Evolutionary conservation across 1,284 basidiomycete species (phyloP).

Genomic region (Waitea zeae): DNA sequence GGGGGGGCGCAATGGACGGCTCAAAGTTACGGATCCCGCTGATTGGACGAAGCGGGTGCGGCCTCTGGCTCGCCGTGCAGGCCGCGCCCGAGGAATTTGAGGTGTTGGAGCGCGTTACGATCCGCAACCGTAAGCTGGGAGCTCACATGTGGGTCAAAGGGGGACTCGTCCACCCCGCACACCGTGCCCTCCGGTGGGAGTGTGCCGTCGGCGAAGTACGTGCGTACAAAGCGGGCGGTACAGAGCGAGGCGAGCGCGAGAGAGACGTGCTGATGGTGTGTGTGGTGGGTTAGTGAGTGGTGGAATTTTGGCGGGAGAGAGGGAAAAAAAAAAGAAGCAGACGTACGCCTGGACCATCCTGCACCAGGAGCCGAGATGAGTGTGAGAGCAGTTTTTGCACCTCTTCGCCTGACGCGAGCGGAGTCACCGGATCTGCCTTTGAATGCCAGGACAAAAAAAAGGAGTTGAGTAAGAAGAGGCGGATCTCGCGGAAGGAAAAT

Average conservation of each 20-base stretch:
- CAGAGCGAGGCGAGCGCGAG: slow-evolving; percentile 11
- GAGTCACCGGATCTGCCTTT: slow-evolving; percentile 15
- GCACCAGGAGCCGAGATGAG: slow-evolving; percentile 11
- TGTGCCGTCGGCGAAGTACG: slow-evolving; percentile 13
- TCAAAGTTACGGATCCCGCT: too few relatives aligned
- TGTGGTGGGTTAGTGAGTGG: too few relatives aligned
- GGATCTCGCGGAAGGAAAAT: too few relatives aligned
- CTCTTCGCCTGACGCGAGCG: slow-evolving; percentile 10
- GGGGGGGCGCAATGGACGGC: too few relatives aligned
- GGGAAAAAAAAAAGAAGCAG: neutral
- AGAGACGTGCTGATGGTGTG: slow-evolving; percentile 9
- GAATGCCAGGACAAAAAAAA: too few relatives aligned
- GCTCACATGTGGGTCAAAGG: too few relatives aligned
- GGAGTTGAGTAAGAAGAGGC: too few relatives aligned
- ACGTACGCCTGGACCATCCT: slow-evolving; percentile 13
- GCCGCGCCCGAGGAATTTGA: too few relatives aligned
- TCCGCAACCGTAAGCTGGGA: too few relatives aligned
- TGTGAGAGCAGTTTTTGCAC: slow-evolving; percentile 10
- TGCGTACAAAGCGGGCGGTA: slow-evolving; percentile 7
- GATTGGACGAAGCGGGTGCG: too few relatives aligned
- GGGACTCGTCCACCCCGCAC: slow-evolving; percentile 10
- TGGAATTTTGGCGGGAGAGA: neutral
- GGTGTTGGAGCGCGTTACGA: too few relatives aligned
- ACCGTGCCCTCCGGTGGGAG: slow-evolving; percentile 11
- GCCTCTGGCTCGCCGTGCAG: too few relatives aligned